Evolutionary conservation across 2,329 filamentous ascomycete genomes (phyloP), one percentile per base, ranked within the genome.

Genomic region (Diplodia scrobiculata): DNA sequence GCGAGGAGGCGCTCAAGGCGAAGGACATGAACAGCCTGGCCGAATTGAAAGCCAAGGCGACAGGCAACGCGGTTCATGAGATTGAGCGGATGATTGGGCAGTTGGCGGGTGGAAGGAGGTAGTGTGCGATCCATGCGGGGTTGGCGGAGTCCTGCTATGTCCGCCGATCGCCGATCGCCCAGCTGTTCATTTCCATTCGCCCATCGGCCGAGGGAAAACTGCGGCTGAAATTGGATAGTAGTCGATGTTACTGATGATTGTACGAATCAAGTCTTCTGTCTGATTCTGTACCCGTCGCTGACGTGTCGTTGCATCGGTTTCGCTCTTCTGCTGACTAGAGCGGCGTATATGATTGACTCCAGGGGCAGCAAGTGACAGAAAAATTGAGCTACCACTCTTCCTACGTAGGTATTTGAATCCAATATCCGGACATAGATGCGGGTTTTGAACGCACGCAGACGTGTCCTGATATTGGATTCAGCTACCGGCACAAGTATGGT

Each of bases 1-100:
- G 90, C 3, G 93, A 98, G 79, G 95, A 98, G 80, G 94, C 95
- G 2, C 84, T 92, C 67, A 91, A 88, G 79, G 84, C 86, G 67
- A 96, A 91, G 78, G 91, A 99, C 75, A 81, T 86, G 58, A 89
- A 88, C 71, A 81, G 88, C n/a, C 87, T 96, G 79, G 86, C 89
- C 71, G 83, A 87, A 62, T 79, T 98, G 69, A 83, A 91, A 70
- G 85, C 86, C 66, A 92, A 89, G 70, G 92, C 91, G 17, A 89
- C 87, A 5, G 86, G 87, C 63, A 85, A 84, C 38, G 88, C 89
- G 63, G 80, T 84, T 25, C 87, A 87, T 68, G 94, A 98, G 78
- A 91, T 98, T 77, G 92, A 97, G 79, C 85, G 90, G 72, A 81
- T 97, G 71, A 84, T 90, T 69, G 84, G 82, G 25, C 84, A 86